Evolutionary conservation across 148 eudicot species (phyloP).

Genomic region (Chenopodium formosanum): DNA sequence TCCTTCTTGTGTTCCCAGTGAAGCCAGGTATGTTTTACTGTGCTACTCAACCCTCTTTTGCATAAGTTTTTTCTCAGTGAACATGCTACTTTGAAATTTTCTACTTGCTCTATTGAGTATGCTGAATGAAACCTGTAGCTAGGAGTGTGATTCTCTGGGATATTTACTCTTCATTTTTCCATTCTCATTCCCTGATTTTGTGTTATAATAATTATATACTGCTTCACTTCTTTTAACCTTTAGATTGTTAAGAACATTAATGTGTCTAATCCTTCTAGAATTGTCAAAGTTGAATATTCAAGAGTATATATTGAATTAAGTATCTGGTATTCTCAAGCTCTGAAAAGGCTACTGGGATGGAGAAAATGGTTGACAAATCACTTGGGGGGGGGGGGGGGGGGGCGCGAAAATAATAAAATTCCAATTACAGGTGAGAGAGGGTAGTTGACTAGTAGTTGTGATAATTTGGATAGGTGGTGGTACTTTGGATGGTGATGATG

Average conservation of each 20-base stretch:
- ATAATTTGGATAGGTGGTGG: no score
- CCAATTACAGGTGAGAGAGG: no score
- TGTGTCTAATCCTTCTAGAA: no score
- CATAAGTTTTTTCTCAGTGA: background rate
- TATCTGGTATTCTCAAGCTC: background rate
- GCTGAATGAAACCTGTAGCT: background rate
- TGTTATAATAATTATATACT: no score
- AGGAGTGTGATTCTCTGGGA: background rate
- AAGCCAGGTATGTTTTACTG: background rate
- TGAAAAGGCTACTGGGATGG: background rate
- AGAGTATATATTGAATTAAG: background rate
- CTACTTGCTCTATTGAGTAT: background rate
- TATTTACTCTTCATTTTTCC: no score
- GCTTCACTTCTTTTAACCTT: background rate
- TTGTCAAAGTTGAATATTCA: background rate
- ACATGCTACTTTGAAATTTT: background rate
- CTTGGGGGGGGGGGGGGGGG: background rate
- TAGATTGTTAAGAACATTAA: background rate
- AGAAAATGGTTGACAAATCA: background rate
- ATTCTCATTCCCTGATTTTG: background rate
- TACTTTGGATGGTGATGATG: background rate
- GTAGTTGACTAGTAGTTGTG: no score
- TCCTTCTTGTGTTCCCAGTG: background rate
- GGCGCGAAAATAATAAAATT: background rate
- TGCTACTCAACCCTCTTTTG: background rate